These are phyloP conservation scores for Taiozyma onychis DNA, from an alignment of 1,139 yeast species.

Conservation along the genomic window DNA sequence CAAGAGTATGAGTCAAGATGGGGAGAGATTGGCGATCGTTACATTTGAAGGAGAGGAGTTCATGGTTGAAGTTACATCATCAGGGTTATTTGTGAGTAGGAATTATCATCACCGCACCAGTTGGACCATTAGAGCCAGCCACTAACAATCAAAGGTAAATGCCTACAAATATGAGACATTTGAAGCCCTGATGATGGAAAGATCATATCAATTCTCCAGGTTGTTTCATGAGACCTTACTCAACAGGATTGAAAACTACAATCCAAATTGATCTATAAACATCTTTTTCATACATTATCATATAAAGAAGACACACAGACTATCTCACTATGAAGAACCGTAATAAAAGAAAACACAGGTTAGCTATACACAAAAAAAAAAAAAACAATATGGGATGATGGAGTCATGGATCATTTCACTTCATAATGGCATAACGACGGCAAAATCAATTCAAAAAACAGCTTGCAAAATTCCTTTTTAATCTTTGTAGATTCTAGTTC, in stretches of 20 bases:
- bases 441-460: background rate
- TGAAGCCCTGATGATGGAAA: slow-evolving; percentile 39
- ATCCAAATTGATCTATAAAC: background rate
- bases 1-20: background rate
- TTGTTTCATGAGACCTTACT: slow-evolving; percentile 30
- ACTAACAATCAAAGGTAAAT: slow-evolving; percentile 3
- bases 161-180: slow-evolving; percentile 35
- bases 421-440: background rate
- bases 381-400: background rate
- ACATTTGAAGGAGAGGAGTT: slow-evolving; percentile 22
- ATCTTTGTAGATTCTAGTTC: slow-evolving; percentile 24
- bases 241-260: background rate
- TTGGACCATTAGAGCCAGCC: too few relatives aligned
- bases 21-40: slow-evolving; percentile 8
- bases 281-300: background rate
- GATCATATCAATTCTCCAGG: slow-evolving; percentile 31
- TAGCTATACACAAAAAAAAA: background rate
- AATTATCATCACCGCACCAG: too few relatives aligned
- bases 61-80: slow-evolving; percentile 14
- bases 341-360: too few relatives aligned
- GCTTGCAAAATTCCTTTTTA: slow-evolving; percentile 1
- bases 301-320: background rate
- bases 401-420: background rate
- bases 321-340: background rate
- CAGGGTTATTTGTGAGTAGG: slow-evolving; percentile 25